phyloP scores from a whole-genome alignment of 2,329 filamentous ascomycete species.

The Aspergillus brunneoviolaceus region DNA sequence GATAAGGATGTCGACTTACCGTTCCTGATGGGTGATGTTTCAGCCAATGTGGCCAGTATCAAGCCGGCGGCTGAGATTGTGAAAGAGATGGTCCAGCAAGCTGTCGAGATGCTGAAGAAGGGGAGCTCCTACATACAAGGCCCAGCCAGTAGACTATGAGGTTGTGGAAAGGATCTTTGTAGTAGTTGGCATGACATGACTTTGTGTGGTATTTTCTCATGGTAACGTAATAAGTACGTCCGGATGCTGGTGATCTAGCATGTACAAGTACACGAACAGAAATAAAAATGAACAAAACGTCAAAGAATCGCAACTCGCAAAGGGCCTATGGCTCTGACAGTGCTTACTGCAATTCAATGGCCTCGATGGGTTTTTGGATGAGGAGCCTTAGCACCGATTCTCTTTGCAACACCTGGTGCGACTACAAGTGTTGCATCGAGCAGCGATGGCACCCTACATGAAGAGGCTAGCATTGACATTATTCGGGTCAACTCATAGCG shows the following conservation, averaged over 20 bases:
- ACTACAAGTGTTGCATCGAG: conserved; percentile 12
- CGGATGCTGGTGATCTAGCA: conserved; percentile 23
- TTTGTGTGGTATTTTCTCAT: conserved; percentile 11
- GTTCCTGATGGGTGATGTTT: conserved; percentile 92
- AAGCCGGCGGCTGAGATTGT: conserved; percentile 83
- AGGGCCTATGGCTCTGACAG: background rate
- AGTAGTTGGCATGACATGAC: background rate
- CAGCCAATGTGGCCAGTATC: conserved; percentile 71
- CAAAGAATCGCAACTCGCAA: conserved; percentile 10
- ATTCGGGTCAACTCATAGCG: conserved; percentile 7
- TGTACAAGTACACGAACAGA: conserved; percentile 32
- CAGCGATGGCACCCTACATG: conserved; percentile 13
- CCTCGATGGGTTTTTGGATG: conserved; percentile 3
- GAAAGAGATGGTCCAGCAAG: conserved; percentile 83
- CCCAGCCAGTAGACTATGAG: conserved; percentile 47
- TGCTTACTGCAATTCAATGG: conserved; percentile 9
- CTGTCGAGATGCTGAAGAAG: conserved; percentile 64
- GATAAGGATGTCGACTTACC: conserved; percentile 81
- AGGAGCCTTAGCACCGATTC: conserved; percentile 1
- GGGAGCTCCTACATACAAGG: conserved; percentile 60
- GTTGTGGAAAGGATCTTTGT: background rate
- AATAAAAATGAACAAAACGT: conserved; percentile 17
- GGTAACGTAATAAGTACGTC: conserved; percentile 14
- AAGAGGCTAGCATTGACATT: conserved; percentile 3
- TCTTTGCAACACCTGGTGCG: conserved; percentile 2